A percentile compares a stretch with the other conserved stretches of the same genome.
phyloP scores from a whole-genome alignment of 768 basidiomycete species.

The Rhodotorula paludigena region DNA sequence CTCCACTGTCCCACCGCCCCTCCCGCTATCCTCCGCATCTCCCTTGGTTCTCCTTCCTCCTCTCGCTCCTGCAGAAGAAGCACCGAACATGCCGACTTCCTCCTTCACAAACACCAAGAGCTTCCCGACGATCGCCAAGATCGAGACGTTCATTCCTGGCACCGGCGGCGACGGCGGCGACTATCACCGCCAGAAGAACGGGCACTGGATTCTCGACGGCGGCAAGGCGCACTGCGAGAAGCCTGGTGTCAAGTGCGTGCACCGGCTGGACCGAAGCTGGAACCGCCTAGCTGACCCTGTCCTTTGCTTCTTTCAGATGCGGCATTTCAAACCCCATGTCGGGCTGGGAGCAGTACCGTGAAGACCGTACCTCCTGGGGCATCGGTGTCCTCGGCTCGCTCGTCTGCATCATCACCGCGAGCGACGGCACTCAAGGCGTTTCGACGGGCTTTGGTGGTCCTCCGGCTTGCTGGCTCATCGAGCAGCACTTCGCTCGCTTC shows the following conservation, averaged over 20 bases:
- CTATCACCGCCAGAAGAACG: slow-evolving; percentile 46
- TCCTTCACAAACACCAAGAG: neutral
- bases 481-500: slow-evolving; percentile 50
- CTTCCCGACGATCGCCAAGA: slow-evolving; percentile 40
- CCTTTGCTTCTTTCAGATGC: neutral
- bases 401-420: slow-evolving; percentile 49
- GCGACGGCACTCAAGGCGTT: slow-evolving; percentile 46
- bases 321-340: slow-evolving; percentile 49
- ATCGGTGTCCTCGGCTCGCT: slow-evolving; percentile 50
- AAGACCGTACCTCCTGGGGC: slow-evolving; percentile 47
- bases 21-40: no score
- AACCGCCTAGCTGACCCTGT: neutral
- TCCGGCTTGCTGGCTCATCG: slow-evolving; percentile 49
- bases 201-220: slow-evolving; percentile 47
- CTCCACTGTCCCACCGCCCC: no score
- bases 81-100: neutral
- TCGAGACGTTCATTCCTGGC: slow-evolving; percentile 49
- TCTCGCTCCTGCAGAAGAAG: neutral
- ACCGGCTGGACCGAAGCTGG: no score
- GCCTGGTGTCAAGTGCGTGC: slow-evolving; percentile 44
- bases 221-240: neutral
- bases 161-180: slow-evolving; percentile 48
- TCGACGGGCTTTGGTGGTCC: slow-evolving; percentile 46
- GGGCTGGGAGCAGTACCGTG: slow-evolving; percentile 46
- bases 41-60: neutral